Evolutionary conservation across 2,329 filamentous ascomycete species (phyloP).

Genomic region (Periconia sp.): DNA sequence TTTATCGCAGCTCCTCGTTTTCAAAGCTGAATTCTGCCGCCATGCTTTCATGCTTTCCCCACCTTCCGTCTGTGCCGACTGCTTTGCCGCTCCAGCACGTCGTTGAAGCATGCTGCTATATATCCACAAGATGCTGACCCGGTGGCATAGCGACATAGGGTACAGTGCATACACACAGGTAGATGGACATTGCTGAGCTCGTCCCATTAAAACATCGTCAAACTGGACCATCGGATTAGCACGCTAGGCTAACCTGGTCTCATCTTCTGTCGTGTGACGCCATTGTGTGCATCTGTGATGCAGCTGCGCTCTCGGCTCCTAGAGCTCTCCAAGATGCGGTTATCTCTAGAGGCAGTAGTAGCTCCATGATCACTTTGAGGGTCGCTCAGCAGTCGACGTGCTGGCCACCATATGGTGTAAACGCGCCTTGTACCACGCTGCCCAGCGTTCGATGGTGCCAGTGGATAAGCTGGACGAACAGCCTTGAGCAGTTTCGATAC

Average conservation of each 20-base stretch:
- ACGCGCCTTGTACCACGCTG: neutral
- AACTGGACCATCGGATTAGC: neutral
- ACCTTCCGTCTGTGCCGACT: neutral
- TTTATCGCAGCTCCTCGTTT: constrained; percentile 13
- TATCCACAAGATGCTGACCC: neutral
- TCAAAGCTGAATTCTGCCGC: constrained; percentile 16
- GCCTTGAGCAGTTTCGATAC: neutral
- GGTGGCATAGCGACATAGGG: neutral
- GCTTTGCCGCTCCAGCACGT: constrained; percentile 9
- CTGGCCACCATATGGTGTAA: neutral
- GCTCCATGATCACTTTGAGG: neutral
- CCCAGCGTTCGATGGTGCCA: neutral
- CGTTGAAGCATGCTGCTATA: neutral
- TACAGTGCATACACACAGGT: neutral
- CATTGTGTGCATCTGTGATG: neutral
- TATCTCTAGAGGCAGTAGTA: too few relatives aligned
- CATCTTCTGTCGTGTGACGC: neutral
- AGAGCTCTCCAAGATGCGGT: neutral
- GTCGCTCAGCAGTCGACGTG: neutral
- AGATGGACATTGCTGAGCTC: neutral
- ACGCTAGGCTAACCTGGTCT: neutral
- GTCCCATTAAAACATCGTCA: neutral
- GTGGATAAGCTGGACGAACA: neutral
- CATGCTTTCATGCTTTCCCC: constrained; percentile 11
- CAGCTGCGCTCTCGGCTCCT: neutral